A percentile compares a stretch with the other conserved stretches of the same genome.
These are phyloP conservation scores for Pyrus bretschneideri DNA, from an alignment of 306 rosid species.

Conservation along the genomic window DNA sequence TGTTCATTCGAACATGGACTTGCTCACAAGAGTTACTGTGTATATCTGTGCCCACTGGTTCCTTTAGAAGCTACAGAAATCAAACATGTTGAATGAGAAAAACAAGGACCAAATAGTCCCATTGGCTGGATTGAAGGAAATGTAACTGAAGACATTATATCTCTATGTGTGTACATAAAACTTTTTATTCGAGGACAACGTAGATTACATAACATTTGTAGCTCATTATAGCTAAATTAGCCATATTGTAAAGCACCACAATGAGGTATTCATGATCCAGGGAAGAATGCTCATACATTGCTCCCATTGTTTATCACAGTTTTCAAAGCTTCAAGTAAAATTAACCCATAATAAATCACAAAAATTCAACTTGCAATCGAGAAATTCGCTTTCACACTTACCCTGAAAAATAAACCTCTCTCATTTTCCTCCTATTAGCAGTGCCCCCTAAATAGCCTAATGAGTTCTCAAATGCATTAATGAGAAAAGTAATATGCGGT, in stretches of 20 bases:
- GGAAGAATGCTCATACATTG: not conserved
- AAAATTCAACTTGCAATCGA: not conserved
- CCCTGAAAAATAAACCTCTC: not conserved
- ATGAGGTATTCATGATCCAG: not conserved
- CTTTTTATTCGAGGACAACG: not conserved
- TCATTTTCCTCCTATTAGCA: not conserved
- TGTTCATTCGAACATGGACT: conserved; percentile 6
- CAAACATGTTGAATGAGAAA: conserved; percentile 13
- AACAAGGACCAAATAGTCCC: conserved; percentile 6
- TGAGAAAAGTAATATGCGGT: not conserved
- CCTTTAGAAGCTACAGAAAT: conserved; percentile 40
- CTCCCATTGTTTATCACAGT: not conserved
- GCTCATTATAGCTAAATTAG: not conserved
- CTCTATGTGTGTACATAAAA: not conserved
- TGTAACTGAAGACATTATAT: not conserved
- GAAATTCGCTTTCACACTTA: not conserved
- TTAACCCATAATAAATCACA: not conserved
- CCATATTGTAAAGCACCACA: not conserved
- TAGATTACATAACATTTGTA: not conserved
- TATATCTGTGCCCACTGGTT: conserved; percentile 24
- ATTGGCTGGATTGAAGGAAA: not conserved
- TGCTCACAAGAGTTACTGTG: conserved; percentile 29
- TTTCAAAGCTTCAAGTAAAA: not conserved
- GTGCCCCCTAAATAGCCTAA: not conserved
- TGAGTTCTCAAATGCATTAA: not conserved